Evolutionary conservation across 768 basidiomycete species (phyloP).

Genomic region (Kwoniella europaea): DNA sequence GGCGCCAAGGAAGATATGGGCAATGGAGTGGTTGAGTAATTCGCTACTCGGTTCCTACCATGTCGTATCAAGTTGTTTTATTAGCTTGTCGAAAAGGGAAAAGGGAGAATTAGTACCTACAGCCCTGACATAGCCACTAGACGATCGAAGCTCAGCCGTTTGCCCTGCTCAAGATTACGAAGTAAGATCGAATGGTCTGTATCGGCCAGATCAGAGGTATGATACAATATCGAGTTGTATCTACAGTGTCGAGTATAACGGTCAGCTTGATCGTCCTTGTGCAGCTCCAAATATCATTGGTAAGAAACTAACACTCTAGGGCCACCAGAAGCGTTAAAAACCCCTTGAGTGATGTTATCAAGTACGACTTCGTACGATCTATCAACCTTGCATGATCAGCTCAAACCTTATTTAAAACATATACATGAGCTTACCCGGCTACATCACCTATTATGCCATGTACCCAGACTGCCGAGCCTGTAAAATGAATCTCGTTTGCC

Average conservation of each 20-base stretch:
- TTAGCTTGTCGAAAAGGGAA: neutral
- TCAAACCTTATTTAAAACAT: neutral
- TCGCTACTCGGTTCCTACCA: neutral
- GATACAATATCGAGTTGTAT: conserved; percentile 39
- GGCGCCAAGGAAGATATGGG: neutral
- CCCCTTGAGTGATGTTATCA: conserved; percentile 33
- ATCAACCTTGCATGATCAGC: neutral
- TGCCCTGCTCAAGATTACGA: conserved; percentile 34
- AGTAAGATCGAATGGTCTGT: conserved; percentile 33
- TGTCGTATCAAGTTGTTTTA: neutral
- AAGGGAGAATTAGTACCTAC: conserved; percentile 25
- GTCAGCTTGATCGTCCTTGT: no score
- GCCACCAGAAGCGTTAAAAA: conserved; percentile 33
- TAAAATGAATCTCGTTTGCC: conserved; percentile 35
- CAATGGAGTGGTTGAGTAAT: neutral
- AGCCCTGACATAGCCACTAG: conserved; percentile 30
- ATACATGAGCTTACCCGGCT: conserved; percentile 33
- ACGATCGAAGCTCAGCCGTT: conserved; percentile 40
- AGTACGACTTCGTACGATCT: conserved; percentile 42
- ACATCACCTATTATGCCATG: conserved; percentile 28
- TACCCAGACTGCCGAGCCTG: conserved; percentile 30
- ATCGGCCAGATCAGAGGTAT: conserved; percentile 27
- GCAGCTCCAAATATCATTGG: neutral
- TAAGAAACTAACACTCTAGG: conserved; percentile 34
- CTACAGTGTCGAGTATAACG: neutral